phyloP scores from a whole-genome alignment of 495 filamentous ascomycete species.

The Penicillium ucsense region DNA sequence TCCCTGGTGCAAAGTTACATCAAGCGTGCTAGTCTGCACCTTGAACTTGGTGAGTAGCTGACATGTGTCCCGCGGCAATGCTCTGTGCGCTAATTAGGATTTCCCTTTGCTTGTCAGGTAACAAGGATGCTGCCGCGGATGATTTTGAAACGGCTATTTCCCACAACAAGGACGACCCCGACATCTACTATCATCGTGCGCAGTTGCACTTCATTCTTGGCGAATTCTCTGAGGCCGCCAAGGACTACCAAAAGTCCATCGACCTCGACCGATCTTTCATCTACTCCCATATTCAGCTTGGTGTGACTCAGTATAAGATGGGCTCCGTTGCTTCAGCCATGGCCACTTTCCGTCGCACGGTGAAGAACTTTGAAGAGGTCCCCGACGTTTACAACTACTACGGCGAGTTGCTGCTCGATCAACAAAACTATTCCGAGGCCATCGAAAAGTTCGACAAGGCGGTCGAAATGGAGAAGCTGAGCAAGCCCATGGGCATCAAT shows the following conservation, averaged over 20 bases:
- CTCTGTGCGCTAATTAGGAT: background rate
- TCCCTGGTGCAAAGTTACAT: constrained; percentile 91
- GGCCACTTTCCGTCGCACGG: constrained; percentile 93
- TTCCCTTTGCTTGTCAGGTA: constrained; percentile 42
- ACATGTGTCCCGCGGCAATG: no score
- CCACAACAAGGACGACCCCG: constrained; percentile 82
- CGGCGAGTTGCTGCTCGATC: constrained; percentile 94
- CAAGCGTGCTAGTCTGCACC: constrained; percentile 95
- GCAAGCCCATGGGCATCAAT: constrained; percentile 90
- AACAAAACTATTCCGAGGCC: constrained; percentile 87
- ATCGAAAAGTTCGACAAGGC: constrained; percentile 98
- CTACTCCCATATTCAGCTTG: constrained; percentile 98
- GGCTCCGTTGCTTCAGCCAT: constrained; percentile 95
- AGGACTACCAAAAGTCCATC: constrained; percentile 99
- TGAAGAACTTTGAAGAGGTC: constrained; percentile 95
- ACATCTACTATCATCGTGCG: constrained; percentile 98
- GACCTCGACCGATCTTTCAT: constrained; percentile 93
- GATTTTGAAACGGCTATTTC: constrained; percentile 82
- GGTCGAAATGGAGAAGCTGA: constrained; percentile 93
- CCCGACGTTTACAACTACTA: constrained; percentile 99
- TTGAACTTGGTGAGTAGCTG: constrained; percentile 69
- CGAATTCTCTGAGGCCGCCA: constrained; percentile 86
- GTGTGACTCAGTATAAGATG: constrained; percentile 99
- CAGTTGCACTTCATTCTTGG: constrained; percentile 97
- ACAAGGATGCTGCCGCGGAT: constrained; percentile 73